These are phyloP conservation scores for Microascus cirrosus DNA, from an alignment of 2,329 filamentous ascomycete species.

Conservation along the genomic window DNA sequence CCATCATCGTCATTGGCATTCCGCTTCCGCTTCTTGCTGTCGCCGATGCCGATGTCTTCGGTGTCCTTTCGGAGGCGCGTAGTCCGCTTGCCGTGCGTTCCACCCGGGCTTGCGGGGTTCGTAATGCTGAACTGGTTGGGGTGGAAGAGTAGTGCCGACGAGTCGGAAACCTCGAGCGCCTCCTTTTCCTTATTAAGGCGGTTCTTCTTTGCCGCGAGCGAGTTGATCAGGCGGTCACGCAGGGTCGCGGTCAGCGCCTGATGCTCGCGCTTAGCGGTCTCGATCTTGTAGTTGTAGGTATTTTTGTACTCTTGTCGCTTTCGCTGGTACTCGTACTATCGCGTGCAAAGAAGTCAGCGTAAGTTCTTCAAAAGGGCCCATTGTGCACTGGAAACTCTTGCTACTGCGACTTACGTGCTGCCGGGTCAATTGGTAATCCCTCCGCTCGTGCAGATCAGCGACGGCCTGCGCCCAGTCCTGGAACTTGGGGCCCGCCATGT, in stretches of 20 bases:
- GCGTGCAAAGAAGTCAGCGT: constrained; percentile 5
- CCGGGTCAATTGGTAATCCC: constrained; percentile 72
- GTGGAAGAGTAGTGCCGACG: constrained; percentile 53
- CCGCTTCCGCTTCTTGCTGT: constrained; percentile 52
- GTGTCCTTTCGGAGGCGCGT: constrained; percentile 50
- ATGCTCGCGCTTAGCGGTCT: constrained; percentile 53
- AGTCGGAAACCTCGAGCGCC: constrained; percentile 55
- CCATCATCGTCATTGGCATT: constrained; percentile 51
- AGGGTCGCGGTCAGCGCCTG: constrained; percentile 47
- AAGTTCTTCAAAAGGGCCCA: background rate
- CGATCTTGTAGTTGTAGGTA: constrained; percentile 48
- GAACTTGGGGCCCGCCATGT: constrained; percentile 76
- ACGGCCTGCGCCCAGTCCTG: constrained; percentile 75
- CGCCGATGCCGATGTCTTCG: constrained; percentile 44
- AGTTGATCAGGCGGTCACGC: constrained; percentile 56
- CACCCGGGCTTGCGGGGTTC: constrained; percentile 53
- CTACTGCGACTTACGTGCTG: constrained; percentile 54
- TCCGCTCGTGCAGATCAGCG: constrained; percentile 77
- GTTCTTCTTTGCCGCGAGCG: constrained; percentile 52
- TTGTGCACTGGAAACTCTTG: background rate
- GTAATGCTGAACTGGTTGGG: constrained; percentile 57
- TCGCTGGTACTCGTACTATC: constrained; percentile 51
- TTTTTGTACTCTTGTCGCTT: constrained; percentile 49
- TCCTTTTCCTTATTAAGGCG: constrained; percentile 56
- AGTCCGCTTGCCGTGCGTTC: constrained; percentile 50